Evolutionary conservation across 2,329 filamentous ascomycete genomes (phyloP), one percentile per base, ranked within the genome.

Genomic region (Coniella vitis): DNA sequence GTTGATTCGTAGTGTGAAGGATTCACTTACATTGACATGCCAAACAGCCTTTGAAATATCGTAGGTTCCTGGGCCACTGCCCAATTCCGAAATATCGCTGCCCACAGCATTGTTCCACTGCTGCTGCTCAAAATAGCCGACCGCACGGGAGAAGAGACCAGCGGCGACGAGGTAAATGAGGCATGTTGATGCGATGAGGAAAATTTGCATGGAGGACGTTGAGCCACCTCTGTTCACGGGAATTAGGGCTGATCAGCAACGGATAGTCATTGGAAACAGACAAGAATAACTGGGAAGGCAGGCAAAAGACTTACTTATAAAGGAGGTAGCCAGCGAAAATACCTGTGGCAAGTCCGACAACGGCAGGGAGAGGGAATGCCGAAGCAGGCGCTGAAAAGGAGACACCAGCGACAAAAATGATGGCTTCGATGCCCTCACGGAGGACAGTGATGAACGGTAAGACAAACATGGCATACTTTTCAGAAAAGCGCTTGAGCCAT

Each of bases 81-180:
- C 83, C 13, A 72, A 73, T 60, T 86, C 83, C 16, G 73, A 72
- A 4, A 74, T 78, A 60, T 84, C 81, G 32, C 69, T 66, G 13
- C 74, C 73, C 19, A 69, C 64, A 8, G 58, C 49, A 25, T 65
- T 58, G 38, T 66, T 67, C 84, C 85, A 94, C 53, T 78, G 56
- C 47, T 90, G 75, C 54, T 74, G 74, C 61, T 94, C 81, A 45
- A 94, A 78, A 55, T 73, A 78, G 86, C 87, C 90, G 17, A 93
- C 77, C 2, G 79, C 78, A 48, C 82, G 81, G 4, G 87, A 90
- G 66, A 93, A 89, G 29, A 94, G 76, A 37, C 87, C 88, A 0
- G 87, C 88, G 4, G 86, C 86, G 9, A 95, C 85, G 10, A 94
- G 80, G 61, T 95, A 94, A 12, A 95, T 70, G 59, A 94, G 77